Conservation (phyloP, 768 basidiomycete species). For the Mycena floridula region DNA sequence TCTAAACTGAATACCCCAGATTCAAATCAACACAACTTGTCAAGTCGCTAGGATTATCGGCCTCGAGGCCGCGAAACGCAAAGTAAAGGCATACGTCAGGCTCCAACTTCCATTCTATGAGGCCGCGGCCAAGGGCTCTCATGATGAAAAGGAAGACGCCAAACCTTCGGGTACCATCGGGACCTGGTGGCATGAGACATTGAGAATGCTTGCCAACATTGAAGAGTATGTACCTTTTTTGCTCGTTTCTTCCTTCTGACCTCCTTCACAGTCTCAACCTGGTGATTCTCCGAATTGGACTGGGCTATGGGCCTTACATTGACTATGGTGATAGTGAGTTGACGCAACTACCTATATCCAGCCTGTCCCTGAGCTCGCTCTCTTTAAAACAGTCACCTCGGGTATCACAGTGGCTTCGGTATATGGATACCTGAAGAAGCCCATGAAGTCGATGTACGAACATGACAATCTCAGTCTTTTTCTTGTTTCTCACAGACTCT, state of each 20-base stretch:
- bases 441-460: conserved; percentile 88
- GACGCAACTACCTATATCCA: background rate
- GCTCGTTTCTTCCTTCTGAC: conserved; percentile 8
- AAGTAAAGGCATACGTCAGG: conserved; percentile 74
- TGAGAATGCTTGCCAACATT: conserved; percentile 69
- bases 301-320: conserved; percentile 78
- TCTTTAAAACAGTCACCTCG: conserved; percentile 45
- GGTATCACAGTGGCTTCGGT: conserved; percentile 72
- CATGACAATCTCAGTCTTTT: too few relatives aligned
- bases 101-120: conserved; percentile 77
- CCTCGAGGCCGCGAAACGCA: conserved; percentile 71
- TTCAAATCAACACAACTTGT: conserved; percentile 74
- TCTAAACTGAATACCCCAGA: conserved; percentile 32
- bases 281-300: conserved; percentile 69
- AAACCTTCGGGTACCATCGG: conserved; percentile 69
- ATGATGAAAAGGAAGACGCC: conserved; percentile 68
- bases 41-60: conserved; percentile 63
- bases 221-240: conserved; percentile 44
- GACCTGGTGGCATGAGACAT: conserved; percentile 86
- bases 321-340: conserved; percentile 61
- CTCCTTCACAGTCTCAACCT: conserved; percentile 58
- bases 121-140: conserved; percentile 55
- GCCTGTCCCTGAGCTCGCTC: background rate
- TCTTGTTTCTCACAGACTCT: conserved; percentile 9
- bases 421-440: conserved; percentile 77